These are phyloP conservation scores for Camellia oleifera DNA, from an alignment of 179 eudicot species.

Conservation along the genomic window DNA sequence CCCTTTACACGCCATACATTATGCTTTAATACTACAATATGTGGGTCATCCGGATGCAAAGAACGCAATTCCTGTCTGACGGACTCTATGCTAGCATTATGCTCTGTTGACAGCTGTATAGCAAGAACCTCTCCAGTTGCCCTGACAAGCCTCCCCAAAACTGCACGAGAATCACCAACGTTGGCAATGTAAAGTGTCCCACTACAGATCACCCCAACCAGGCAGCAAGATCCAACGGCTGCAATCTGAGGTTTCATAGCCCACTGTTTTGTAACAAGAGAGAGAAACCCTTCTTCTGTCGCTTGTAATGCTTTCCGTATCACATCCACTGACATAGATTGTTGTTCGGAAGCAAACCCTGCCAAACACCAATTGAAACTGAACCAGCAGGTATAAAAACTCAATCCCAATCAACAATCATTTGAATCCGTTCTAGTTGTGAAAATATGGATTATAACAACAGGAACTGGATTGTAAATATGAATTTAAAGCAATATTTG, in stretches of 20 bases:
- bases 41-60: slow-evolving; percentile 68
- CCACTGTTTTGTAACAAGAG: slow-evolving; percentile 73
- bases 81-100: slow-evolving; percentile 71
- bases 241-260: slow-evolving; percentile 74
- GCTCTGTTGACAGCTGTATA: slow-evolving; percentile 70
- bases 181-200: slow-evolving; percentile 73
- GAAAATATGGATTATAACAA: neutral
- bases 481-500: neutral
- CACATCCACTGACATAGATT: slow-evolving; percentile 70
- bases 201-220: slow-evolving; percentile 64
- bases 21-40: slow-evolving; percentile 74
- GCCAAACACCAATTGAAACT: slow-evolving; percentile 13
- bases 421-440: neutral
- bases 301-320: slow-evolving; percentile 77
- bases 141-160: slow-evolving; percentile 61
- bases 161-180: slow-evolving; percentile 81
- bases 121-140: slow-evolving; percentile 77
- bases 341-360: slow-evolving; percentile 71
- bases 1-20: slow-evolving; percentile 92
- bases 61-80: slow-evolving; percentile 72
- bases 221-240: slow-evolving; percentile 79
- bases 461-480: neutral
- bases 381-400: neutral
- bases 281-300: slow-evolving; percentile 75
- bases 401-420: neutral